Base-by-base conservation (phyloP, 352 stramenopile genomes). In the Thraustochytrium striatum region DNA sequence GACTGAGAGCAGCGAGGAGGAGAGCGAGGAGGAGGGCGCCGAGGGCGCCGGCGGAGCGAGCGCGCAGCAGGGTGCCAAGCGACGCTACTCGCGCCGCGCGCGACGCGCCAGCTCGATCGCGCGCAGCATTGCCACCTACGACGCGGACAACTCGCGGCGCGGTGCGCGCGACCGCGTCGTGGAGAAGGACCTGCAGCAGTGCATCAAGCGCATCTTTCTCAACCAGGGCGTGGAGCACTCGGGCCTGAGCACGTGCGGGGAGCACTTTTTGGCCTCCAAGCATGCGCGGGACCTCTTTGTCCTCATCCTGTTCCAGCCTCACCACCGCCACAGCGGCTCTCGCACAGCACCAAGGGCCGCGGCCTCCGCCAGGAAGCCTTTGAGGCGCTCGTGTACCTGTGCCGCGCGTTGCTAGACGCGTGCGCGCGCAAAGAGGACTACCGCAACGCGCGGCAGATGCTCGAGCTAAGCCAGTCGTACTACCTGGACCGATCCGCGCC, bases 261-360 rank as follows among this genome's bases (percentile, higher is more conserved):
- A 5, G 16, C 30, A 30, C 32, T 75, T 75, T 43, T 61, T 62
- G 44, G 52, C n/a, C 11, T 61, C 65, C 43, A 58, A 61, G 36
- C 52, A 75, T 30, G 65, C 65, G 32, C 44, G 65, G 3, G 65
- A 75, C 30, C 65, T 75, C n/a, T 75, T 75, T 2, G 65, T 75
- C 41, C 41, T 75, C 39, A 75, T 75, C 30, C 39, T 75, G 19
- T 75, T 61, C 52, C 65, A 75, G 47, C 65, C 65, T 8, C 65
- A 75, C 30, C 65, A 75, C 36, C 44, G 65, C 35, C 25, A 39
- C n/a, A 70, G 25, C 30, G 25, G 11, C 50, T 55, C 35, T 21
- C 65, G 5, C 68, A 75, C 39, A 43, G 65, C 8, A 35, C 19
- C n/a, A 11, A 43, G 16, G 65, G 65, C 35, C 44, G 65, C 8